phyloP scores from a whole-genome alignment of 2,329 filamentous ascomycete species.

The Ophiostoma novo-ulmi region DNA sequence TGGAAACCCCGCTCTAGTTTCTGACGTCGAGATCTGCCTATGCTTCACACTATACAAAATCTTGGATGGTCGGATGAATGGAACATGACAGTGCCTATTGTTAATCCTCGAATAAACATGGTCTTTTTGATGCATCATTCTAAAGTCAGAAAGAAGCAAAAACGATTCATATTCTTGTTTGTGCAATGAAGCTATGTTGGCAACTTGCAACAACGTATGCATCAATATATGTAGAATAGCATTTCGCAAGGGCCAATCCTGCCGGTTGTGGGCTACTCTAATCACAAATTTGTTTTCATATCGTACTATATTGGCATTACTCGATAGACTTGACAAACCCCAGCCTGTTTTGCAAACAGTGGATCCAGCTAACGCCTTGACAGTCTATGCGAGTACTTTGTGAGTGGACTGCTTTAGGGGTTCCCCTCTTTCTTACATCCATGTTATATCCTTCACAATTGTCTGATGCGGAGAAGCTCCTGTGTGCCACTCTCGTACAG shows the following conservation, averaged over 20 bases:
- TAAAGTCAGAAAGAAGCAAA: background rate
- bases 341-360: background rate
- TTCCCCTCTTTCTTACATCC: slow-evolving; percentile 11
- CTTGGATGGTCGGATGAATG: slow-evolving; percentile 2
- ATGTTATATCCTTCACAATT: background rate
- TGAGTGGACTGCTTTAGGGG: background rate
- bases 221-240: background rate
- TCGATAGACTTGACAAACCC: background rate
- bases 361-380: background rate
- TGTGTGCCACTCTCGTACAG: slow-evolving; percentile 1
- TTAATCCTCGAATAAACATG: background rate
- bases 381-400: background rate
- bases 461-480: slow-evolving; percentile 9
- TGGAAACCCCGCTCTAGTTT: background rate
- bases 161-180: background rate
- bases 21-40: slow-evolving; percentile 8
- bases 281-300: background rate
- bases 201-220: background rate
- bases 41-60: background rate
- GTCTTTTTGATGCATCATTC: background rate
- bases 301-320: background rate
- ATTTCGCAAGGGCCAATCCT: background rate
- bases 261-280: background rate
- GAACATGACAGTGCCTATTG: background rate
- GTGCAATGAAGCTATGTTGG: background rate